A percentile compares a stretch with the other conserved stretches of the same genome.
These are phyloP conservation scores for Fusarium sp. DNA, from an alignment of 2,329 filamentous ascomycete species.

Conservation along the genomic window DNA sequence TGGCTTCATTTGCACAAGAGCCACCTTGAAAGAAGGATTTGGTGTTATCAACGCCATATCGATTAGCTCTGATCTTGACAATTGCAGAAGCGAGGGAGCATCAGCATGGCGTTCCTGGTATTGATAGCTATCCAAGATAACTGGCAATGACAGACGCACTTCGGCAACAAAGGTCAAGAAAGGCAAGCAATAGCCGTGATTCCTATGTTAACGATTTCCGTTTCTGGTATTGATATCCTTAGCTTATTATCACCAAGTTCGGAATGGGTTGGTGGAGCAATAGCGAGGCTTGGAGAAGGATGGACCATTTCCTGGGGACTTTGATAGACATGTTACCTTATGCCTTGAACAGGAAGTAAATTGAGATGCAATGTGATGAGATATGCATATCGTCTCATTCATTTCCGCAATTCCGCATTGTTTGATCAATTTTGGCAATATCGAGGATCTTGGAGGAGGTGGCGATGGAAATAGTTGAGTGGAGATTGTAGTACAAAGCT, in stretches of 20 bases:
- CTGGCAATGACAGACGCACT: background rate
- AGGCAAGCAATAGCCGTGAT: background rate
- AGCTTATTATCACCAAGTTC: constrained; percentile 16
- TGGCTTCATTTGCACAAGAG: constrained; percentile 39
- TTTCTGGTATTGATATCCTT: constrained; percentile 22
- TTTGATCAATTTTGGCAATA: background rate
- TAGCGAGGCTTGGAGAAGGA: background rate
- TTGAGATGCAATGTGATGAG: background rate
- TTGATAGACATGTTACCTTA: background rate
- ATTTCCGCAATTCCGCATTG: background rate
- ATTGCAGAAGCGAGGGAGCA: background rate
- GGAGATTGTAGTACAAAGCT: constrained; percentile 2
- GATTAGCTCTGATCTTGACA: background rate
- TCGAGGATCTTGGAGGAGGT: background rate
- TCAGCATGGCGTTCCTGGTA: background rate
- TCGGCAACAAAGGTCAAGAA: background rate
- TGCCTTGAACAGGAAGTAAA: background rate
- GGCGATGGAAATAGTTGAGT: background rate
- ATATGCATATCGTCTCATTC: background rate
- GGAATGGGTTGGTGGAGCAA: constrained; percentile 20
- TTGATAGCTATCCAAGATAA: constrained; percentile 1
- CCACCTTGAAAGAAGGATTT: constrained; percentile 30
- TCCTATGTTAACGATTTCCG: constrained; percentile 8
- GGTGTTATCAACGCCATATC: constrained; percentile 23
- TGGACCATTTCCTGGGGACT: background rate